phyloP scores from a whole-genome alignment of 148 eudicot species.

The Pouteria glomerata region DNA sequence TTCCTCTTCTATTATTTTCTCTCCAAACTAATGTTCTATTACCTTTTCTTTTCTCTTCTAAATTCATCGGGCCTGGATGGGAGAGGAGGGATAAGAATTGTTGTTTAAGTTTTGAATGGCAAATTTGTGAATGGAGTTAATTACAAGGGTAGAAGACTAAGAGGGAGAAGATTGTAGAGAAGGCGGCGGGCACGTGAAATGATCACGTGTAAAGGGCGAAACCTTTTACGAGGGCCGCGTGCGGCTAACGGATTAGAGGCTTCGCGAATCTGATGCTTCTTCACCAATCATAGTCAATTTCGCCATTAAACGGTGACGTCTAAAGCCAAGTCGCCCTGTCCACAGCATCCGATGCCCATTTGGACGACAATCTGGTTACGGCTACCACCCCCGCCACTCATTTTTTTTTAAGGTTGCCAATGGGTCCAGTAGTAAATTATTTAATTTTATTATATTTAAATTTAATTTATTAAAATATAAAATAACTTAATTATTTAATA shows the following conservation, averaged over 20 bases:
- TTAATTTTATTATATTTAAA: too few relatives aligned
- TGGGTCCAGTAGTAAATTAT: too few relatives aligned
- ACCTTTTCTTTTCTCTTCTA: too few relatives aligned
- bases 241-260: slow-evolving; percentile 1
- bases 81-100: too few relatives aligned
- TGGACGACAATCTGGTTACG: neutral
- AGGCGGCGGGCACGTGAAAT: slow-evolving; percentile 7
- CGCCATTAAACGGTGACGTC: neutral
- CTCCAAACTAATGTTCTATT: too few relatives aligned
- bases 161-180: neutral
- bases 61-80: too few relatives aligned
- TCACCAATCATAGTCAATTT: neutral
- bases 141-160: neutral
- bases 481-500: too few relatives aligned
- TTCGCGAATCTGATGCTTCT: slow-evolving; percentile 3
- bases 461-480: too few relatives aligned
- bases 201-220: neutral
- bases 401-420: too few relatives aligned
- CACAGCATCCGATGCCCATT: neutral
- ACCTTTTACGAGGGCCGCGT: neutral
- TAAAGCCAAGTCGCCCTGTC: neutral
- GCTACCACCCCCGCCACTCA: too few relatives aligned
- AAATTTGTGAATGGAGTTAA: neutral
- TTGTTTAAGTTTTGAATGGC: neutral
- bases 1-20: too few relatives aligned